phyloP scores from a whole-genome alignment of 768 basidiomycete species.

The Coprinopsis sp. region DNA sequence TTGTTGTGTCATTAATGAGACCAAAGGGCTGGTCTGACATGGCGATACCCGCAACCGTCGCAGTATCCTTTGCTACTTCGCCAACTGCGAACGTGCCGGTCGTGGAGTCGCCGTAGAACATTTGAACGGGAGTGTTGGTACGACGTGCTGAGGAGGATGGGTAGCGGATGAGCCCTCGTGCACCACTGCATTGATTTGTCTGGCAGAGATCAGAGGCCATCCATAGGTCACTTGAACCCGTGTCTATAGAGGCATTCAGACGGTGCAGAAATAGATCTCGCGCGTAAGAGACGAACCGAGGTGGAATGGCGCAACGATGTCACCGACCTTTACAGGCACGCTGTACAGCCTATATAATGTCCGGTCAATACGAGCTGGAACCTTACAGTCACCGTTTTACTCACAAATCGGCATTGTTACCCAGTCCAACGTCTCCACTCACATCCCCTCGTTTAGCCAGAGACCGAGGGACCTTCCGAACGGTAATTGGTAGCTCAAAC shows the following conservation, averaged over 20 bases:
- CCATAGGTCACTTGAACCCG: conserved; percentile 72
- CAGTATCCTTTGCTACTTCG: conserved; percentile 47
- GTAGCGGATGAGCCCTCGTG: conserved; percentile 35
- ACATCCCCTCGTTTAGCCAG: conserved; percentile 23
- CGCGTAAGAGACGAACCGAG: conserved; percentile 18
- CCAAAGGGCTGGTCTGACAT: conserved; percentile 50
- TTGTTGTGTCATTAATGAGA: conserved; percentile 55
- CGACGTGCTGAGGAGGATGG: conserved; percentile 33
- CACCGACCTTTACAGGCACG: conserved; percentile 31
- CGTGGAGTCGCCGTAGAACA: conserved; percentile 62
- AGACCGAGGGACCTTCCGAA: conserved; percentile 15
- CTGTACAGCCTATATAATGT: conserved; percentile 27
- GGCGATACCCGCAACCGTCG: conserved; percentile 49
- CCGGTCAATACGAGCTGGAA: background rate
- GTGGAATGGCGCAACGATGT: conserved; percentile 25
- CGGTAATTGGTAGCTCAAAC: conserved; percentile 19
- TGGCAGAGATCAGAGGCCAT: conserved; percentile 50
- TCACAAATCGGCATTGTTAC: conserved; percentile 34
- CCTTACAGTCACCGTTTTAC: conserved; percentile 9
- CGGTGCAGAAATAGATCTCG: background rate
- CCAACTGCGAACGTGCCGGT: conserved; percentile 62
- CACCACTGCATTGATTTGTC: conserved; percentile 32
- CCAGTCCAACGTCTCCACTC: conserved; percentile 31
- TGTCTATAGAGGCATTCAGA: conserved; percentile 36
- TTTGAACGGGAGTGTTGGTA: conserved; percentile 33